Evolutionary conservation across 2,329 filamentous ascomycete species (phyloP).

Genomic region (Alternaria postmessia): DNA sequence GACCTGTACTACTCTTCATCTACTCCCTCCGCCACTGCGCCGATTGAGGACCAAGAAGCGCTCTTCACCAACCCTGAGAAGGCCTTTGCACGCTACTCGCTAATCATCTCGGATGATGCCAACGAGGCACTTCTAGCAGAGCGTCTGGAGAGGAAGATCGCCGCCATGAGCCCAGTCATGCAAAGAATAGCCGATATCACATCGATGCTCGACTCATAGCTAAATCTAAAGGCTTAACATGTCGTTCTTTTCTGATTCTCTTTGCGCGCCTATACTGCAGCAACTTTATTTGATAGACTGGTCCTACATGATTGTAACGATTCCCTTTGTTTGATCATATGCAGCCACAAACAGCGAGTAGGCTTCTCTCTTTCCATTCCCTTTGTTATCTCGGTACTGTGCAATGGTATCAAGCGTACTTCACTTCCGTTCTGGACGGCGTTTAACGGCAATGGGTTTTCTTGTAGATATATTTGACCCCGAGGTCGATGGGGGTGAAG

Average conservation of each 20-base stretch:
- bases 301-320: constrained; percentile 38
- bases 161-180: constrained; percentile 43
- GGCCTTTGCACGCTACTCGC: constrained; percentile 67
- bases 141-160: constrained; percentile 46
- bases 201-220: constrained; percentile 47
- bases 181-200: constrained; percentile 47
- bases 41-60: constrained; percentile 39
- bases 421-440: constrained; percentile 5
- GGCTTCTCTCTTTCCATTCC: constrained; percentile 9
- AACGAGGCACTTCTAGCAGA: constrained; percentile 42
- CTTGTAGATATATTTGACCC: constrained; percentile 16
- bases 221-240: neutral
- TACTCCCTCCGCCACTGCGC: constrained; percentile 48
- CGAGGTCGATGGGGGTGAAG: constrained; percentile 1
- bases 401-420: constrained; percentile 9
- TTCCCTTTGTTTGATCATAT: constrained; percentile 39
- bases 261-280: constrained; percentile 7
- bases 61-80: constrained; percentile 68
- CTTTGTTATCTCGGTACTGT: constrained; percentile 4
- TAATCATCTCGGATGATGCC: constrained; percentile 67
- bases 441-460: constrained; percentile 11
- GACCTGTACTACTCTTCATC: constrained; percentile 64
- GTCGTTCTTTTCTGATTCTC: constrained; percentile 5
- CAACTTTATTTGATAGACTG: constrained; percentile 32
- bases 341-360: constrained; percentile 6